phyloP scores from a whole-genome alignment of 164 flowering plant species.

The Cinnamomum micranthum region DNA sequence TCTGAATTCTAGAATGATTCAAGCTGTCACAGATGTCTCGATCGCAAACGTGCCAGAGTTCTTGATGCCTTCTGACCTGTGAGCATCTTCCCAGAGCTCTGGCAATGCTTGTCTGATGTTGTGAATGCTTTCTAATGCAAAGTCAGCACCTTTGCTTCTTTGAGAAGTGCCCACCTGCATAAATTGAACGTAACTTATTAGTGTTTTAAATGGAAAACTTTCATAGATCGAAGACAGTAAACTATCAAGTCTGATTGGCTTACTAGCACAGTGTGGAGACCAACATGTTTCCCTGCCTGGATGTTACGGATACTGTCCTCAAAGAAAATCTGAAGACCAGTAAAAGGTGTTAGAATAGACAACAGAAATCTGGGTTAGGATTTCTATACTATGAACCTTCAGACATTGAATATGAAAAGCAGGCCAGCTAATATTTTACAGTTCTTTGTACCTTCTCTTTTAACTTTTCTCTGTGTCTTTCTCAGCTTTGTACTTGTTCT shows the following conservation, averaged over 20 bases:
- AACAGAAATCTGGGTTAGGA: not conserved
- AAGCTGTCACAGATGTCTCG: slow-evolving; percentile 69
- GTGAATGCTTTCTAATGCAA: slow-evolving; percentile 90
- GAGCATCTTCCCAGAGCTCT: slow-evolving; percentile 70
- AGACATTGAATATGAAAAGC: not conserved
- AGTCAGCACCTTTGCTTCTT: slow-evolving; percentile 60
- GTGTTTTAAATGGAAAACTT: not conserved
- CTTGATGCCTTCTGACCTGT: slow-evolving; percentile 34
- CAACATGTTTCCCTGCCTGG: slow-evolving; percentile 59
- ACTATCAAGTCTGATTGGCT: slow-evolving; percentile 12
- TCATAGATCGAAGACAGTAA: not conserved
- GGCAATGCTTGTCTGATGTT: slow-evolving; percentile 88
- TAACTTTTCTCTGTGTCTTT: no score
- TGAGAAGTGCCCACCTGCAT: slow-evolving; percentile 75
- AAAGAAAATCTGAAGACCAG: slow-evolving; percentile 76
- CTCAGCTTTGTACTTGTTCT: no score
- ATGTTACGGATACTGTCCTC: slow-evolving; percentile 89
- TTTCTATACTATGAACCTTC: not conserved
- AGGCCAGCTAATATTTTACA: not conserved
- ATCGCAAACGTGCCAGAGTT: slow-evolving; percentile 50
- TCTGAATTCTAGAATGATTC: not conserved
- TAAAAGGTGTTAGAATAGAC: not conserved
- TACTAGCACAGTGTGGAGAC: slow-evolving; percentile 88
- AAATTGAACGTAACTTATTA: not conserved
- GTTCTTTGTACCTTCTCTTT: no score